These are phyloP conservation scores for Ogataea ramenticola DNA, from an alignment of 805 yeast genomes.

Conservation along the genomic window DNA sequence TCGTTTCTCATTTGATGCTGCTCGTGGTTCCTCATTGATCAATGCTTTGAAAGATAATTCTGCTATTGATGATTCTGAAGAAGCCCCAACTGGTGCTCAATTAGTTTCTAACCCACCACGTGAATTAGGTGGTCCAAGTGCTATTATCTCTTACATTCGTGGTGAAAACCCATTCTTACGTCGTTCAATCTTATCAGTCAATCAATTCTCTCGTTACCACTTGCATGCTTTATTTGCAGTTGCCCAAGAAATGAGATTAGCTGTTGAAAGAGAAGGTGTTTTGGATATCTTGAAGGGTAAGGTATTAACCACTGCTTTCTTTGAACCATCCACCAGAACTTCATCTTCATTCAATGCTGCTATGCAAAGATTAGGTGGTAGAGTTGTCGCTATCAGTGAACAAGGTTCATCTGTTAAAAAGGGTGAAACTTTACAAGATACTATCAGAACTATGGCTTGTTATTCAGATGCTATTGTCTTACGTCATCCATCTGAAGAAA, in stretches of 20 bases:
- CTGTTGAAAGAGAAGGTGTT: conserved; percentile 94
- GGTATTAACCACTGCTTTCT: conserved; percentile 89
- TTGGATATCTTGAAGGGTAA: conserved; percentile 86
- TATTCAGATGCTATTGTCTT: conserved; percentile 95
- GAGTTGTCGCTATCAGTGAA: conserved; percentile 83
- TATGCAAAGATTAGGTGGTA: conserved; percentile 98
- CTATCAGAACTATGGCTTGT: conserved; percentile 89
- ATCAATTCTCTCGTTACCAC: conserved; percentile 80
- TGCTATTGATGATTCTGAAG: conserved; percentile 35
- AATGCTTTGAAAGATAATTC: conserved; percentile 24
- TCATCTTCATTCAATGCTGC: conserved; percentile 97
- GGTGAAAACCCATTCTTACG: conserved; percentile 85
- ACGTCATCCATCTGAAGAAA: conserved; percentile 91
- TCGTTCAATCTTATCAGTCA: conserved; percentile 81
- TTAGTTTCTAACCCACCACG: conserved; percentile 71
- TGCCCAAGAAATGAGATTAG: conserved; percentile 96
- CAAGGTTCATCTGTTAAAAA: conserved; percentile 91
- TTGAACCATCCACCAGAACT: conserved; percentile 98
- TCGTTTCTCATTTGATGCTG: conserved; percentile 44
- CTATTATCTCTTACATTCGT: conserved; percentile 70
- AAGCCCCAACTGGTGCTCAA: conserved; percentile 51
- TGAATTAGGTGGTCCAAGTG: conserved; percentile 70
- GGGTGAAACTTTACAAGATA: conserved; percentile 97
- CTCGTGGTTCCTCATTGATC: conserved; percentile 29
- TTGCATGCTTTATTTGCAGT: conserved; percentile 90